Evolutionary conservation across 257 asterid species (phyloP), one percentile per base, ranked within the genome.

Genomic region (Capsicum pubescens): DNA sequence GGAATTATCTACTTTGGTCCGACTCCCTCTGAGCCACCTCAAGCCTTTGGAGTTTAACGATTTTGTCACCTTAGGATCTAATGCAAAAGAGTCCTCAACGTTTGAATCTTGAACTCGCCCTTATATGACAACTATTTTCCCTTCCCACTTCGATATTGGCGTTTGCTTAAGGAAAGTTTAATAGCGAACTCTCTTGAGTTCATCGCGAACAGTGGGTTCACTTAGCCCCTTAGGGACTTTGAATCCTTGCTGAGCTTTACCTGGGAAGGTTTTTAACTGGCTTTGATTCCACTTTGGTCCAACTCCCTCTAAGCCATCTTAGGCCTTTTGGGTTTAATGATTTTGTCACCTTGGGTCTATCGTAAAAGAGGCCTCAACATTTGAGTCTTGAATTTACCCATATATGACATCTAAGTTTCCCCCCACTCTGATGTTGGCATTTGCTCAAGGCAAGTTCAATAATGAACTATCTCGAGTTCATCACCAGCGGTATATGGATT

Each of bases 31-130:
- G 6, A 74, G 60, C 80, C 80, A 12, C 44, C 80, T 48, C 59
- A 74, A 19, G 44, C 81, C 59, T 74, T 19, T 21, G 15, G 8
- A 1, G 13, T 74, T 54, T 21, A 15, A 72, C 13, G 2, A 6
- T 74, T 74, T 74, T 50, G 13, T 69, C 61, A 21, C 81, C 55
- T 14, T 26, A 44, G 61, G 60, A 32, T 74, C 61, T 50, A 74
- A 13, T 13, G 6, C 9, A 12, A 50, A 19, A 26, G 60, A 74
- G n/a, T 60, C 61, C 46, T 74, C 12, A 50, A 50, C 19, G 21
- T 74, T 74, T 74, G 61, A 74, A 50, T 74, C 70, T 14, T 63
- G 1, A 26, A 26, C 70, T 63, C 70, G 3, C 17, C 70, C 42
- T 10, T 63, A 21, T 21, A 26, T 63, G 16, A 2, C 42, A 15